phyloP scores from a whole-genome alignment of 2,329 filamentous ascomycete genomes.

The Trichoderma pleuroti region DNA sequence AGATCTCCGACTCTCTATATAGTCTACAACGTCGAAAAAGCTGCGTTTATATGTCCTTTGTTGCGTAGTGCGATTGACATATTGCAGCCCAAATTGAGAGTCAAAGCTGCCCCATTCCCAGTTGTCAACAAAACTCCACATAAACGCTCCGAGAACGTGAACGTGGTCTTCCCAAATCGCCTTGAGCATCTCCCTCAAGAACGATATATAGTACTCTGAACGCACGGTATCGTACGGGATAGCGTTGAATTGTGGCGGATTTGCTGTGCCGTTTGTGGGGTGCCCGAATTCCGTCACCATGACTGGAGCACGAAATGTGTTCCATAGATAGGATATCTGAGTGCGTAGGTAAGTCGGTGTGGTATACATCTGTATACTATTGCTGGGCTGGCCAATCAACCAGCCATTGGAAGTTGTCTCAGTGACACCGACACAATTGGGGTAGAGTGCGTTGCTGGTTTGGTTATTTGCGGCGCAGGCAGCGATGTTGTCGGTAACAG shows the following conservation, averaged over 20 bases:
- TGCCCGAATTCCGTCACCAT: background rate
- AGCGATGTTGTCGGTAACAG: background rate
- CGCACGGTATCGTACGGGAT: background rate
- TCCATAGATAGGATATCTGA: background rate
- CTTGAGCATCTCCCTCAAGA: background rate
- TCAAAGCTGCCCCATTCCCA: background rate
- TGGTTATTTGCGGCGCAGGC: background rate
- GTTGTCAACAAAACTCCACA: background rate
- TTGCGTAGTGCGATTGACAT: background rate
- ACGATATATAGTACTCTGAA: background rate
- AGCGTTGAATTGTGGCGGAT: background rate
- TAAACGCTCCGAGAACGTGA: background rate
- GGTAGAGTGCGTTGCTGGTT: background rate
- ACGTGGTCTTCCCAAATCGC: background rate
- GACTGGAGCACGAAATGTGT: background rate
- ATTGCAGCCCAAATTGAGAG: background rate
- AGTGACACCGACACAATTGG: background rate
- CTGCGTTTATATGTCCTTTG: background rate
- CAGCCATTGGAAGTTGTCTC: background rate
- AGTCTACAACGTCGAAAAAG: background rate
- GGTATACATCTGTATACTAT: background rate
- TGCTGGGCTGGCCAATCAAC: background rate
- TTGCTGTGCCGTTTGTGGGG: background rate
- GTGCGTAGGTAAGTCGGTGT: background rate
- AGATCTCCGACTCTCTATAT: background rate